Conservation (phyloP, 2,329 filamentous ascomycete genomes). For the Pseudogymnoascus sp. region DNA sequence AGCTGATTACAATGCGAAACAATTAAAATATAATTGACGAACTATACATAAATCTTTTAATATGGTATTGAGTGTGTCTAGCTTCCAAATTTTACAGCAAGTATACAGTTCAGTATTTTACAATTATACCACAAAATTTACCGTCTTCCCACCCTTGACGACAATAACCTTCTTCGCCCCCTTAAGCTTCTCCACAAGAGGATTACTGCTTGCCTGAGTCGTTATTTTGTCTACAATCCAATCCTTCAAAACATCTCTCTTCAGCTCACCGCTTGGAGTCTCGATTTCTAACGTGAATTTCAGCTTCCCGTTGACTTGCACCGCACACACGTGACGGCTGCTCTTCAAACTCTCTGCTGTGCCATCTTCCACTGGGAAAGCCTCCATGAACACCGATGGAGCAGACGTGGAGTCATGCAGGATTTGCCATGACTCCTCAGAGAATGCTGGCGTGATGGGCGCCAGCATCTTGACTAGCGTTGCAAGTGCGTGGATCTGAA, state of each 20-base stretch:
- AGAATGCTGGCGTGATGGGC: constrained; percentile 70
- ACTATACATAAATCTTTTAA: neutral
- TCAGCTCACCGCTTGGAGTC: constrained; percentile 37
- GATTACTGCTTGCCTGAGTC: constrained; percentile 41
- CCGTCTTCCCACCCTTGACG: constrained; percentile 56
- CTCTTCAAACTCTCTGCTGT: constrained; percentile 42
- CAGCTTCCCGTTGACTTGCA: constrained; percentile 76
- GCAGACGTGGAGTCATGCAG: constrained; percentile 38
- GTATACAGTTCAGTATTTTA: neutral
- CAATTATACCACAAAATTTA: constrained; percentile 60
- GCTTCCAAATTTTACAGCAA: neutral
- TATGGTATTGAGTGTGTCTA: neutral
- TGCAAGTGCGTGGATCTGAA: constrained; percentile 44
- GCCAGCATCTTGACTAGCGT: constrained; percentile 65
- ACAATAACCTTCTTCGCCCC: constrained; percentile 58
- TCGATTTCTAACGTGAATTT: constrained; percentile 60
- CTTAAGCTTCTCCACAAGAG: constrained; percentile 34
- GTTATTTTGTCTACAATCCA: constrained; percentile 58
- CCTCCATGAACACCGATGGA: constrained; percentile 36
- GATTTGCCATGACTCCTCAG: constrained; percentile 71
- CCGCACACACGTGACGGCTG: constrained; percentile 48
- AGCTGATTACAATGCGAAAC: neutral
- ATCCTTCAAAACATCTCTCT: constrained; percentile 40
- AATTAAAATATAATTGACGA: neutral
- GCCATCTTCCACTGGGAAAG: constrained; percentile 53